phyloP scores from a whole-genome alignment of 2,329 filamentous ascomycete genomes.

The Cryphonectria radicalis region DNA sequence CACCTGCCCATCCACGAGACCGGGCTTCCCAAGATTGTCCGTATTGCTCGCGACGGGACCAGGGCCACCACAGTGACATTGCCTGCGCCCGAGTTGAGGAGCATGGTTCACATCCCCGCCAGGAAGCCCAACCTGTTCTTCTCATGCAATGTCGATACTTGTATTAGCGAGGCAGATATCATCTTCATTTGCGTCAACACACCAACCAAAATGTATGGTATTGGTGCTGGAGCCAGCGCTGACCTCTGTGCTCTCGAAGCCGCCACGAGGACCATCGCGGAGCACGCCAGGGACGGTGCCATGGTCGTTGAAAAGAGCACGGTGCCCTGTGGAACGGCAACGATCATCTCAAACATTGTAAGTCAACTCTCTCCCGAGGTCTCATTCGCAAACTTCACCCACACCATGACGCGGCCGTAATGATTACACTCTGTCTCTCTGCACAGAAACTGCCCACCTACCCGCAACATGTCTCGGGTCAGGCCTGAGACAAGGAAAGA shows the following conservation, averaged over 20 bases:
- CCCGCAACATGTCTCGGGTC: constrained; percentile 25
- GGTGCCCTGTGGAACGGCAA: constrained; percentile 63
- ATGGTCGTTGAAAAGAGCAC: constrained; percentile 70
- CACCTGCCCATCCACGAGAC: constrained; percentile 65
- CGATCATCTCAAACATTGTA: constrained; percentile 60
- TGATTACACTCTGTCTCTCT: background rate
- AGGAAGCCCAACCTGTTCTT: constrained; percentile 62
- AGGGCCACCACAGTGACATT: constrained; percentile 34
- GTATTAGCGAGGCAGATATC: constrained; percentile 60
- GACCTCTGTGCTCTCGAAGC: constrained; percentile 61
- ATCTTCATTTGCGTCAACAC: constrained; percentile 69
- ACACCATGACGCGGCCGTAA: background rate
- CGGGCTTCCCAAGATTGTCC: constrained; percentile 58
- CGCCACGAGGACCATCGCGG: constrained; percentile 58
- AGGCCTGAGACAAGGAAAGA: background rate
- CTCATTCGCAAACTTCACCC: background rate
- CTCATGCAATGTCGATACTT: constrained; percentile 55
- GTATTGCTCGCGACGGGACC: constrained; percentile 47
- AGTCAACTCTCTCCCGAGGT: constrained; percentile 30
- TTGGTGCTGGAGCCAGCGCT: constrained; percentile 60
- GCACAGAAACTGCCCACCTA: background rate
- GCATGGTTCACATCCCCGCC: constrained; percentile 34
- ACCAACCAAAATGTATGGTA: constrained; percentile 61
- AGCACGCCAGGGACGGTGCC: constrained; percentile 54
- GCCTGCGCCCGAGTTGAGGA: constrained; percentile 29